Evolutionary conservation across 2,329 filamentous ascomycete genomes (phyloP), one percentile per base, ranked within the genome.

Genomic region (Knoxdaviesia capensis): DNA sequence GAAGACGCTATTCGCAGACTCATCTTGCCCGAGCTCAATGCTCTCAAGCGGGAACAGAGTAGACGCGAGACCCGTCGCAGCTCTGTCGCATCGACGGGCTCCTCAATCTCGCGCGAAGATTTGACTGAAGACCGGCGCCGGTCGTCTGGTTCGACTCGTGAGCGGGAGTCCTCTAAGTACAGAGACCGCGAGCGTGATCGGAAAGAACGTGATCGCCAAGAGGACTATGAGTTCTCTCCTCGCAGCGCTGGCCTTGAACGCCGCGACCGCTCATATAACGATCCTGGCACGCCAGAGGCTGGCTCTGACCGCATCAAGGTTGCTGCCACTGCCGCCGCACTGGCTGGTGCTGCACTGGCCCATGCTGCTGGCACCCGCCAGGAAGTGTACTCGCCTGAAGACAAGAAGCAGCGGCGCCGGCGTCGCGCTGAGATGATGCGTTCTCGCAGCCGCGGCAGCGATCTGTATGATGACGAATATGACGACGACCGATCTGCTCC

Each of bases 1-100:
- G 87, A 94, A 60, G 86, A 94, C 59, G 86, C 86, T 9, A 93
- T 94, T 53, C 78, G 85, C 47, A 74, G 86, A 40, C 68, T 94
- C 40, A 93, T 94, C 42, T 62, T 98, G 3, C 90, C 90, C 0
- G 88, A 98, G 58, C 67, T 98, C 38, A 88, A 85, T 51, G 84
- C 86, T 7, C 65, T 98, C 43, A 94, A 94, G 58, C 77, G 87
- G 51, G 86, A 94, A 53, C 82, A 88, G 56, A 87, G 83, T 56
- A 79, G 80, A 48, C 75, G 79, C 47, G 71, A 80, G 48, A 75
- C 51, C 8, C 74, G 73, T 7, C 74, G 73, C 43, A 78, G 77
- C 44, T 87, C 82, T 32, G 53, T 68, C 38, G 68, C 60, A 38
- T 75, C 70, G 1, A 73, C 68, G 32, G 66, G 62, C 30, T 71